Conservation (phyloP, 148 eudicot genomes). For the Persicaria tinctoria region DNA sequence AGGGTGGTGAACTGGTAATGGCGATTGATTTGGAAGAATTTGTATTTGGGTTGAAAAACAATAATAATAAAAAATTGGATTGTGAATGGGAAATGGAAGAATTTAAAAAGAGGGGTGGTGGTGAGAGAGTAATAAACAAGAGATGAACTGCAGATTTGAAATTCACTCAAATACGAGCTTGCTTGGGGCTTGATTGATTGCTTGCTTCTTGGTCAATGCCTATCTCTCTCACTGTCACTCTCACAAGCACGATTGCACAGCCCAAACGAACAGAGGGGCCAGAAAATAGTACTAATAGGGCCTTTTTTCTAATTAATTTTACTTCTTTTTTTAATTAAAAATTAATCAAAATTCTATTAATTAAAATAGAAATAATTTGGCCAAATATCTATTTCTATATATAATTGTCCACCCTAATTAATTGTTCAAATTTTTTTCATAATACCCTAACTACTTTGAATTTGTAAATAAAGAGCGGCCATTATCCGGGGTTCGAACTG, state of each 20-base stretch:
- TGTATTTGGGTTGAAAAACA: not conserved
- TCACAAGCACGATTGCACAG: slow-evolving; percentile 10
- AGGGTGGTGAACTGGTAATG: slow-evolving; percentile 6
- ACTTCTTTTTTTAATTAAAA: not conserved
- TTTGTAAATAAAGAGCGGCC: too few species aligned
- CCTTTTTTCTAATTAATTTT: not conserved
- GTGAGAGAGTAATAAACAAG: not conserved
- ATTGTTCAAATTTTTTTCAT: too few species aligned
- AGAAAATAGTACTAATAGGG: not conserved
- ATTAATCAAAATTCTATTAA: too few species aligned
- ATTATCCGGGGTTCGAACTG: too few species aligned
- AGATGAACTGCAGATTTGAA: slow-evolving; percentile 9
- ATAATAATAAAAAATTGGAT: not conserved
- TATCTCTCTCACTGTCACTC: not conserved
- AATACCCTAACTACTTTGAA: too few species aligned
- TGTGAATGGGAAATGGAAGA: not conserved
- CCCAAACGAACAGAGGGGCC: not conserved
- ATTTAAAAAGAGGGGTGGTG: not conserved
- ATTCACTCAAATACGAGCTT: not conserved
- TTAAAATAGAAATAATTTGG: too few species aligned
- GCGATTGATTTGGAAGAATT: not conserved
- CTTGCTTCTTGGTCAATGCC: not conserved
- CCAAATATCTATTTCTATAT: too few species aligned
- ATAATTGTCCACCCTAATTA: too few species aligned
- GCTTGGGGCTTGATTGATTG: not conserved